A percentile compares a stretch with the other conserved stretches of the same genome.
These are phyloP conservation scores for Xylariomycetidae sp. DNA, from an alignment of 2,329 filamentous ascomycete genomes.

Conservation along the genomic window DNA sequence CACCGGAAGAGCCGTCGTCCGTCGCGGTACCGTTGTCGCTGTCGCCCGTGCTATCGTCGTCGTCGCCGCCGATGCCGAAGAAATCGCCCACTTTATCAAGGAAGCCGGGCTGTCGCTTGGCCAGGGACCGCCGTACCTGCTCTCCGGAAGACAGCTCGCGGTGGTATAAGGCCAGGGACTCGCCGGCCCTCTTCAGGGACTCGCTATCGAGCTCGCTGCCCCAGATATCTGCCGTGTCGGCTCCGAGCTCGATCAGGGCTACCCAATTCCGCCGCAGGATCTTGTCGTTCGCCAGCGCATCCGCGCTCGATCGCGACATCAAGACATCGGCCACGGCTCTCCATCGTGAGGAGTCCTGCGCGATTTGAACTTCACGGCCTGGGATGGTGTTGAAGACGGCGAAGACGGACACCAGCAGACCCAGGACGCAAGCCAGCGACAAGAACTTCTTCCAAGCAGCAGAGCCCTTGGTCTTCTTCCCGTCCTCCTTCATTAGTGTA, in stretches of 20 bases:
- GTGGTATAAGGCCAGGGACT: background rate
- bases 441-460: background rate
- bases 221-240: slow-evolving; percentile 1
- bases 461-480: no score
- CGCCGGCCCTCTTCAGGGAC: background rate
- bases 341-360: background rate
- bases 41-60: background rate
- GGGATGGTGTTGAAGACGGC: background rate
- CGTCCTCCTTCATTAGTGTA: background rate
- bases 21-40: background rate
- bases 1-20: background rate
- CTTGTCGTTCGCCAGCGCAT: background rate
- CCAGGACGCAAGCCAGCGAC: background rate
- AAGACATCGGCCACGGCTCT: background rate
- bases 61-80: background rate
- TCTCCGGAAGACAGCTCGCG: background rate
- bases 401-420: background rate
- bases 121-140: background rate
- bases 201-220: background rate
- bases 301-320: background rate
- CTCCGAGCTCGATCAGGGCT: slow-evolving; percentile 1
- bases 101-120: slow-evolving; percentile 1
- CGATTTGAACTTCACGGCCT: background rate
- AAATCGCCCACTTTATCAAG: no score
- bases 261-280: slow-evolving; percentile 1